These are phyloP conservation scores for Solanum bulbocastanum DNA, from an alignment of 257 asterid species.

Conservation along the genomic window DNA sequence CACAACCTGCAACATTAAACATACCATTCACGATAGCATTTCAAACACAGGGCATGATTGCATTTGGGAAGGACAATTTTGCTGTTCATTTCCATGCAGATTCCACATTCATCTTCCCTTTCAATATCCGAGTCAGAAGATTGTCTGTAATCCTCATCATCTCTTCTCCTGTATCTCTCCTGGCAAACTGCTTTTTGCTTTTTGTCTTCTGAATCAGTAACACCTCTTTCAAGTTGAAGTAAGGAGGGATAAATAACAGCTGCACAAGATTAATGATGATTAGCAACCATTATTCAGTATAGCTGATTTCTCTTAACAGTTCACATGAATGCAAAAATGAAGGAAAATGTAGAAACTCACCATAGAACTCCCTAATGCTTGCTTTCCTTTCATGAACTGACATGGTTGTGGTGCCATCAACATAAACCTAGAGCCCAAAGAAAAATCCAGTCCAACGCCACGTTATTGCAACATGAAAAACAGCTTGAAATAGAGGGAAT, in stretches of 20 bases:
- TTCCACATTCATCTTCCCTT: slow-evolving; percentile 95
- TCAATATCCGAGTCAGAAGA: slow-evolving; percentile 62
- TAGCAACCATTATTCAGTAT: neutral
- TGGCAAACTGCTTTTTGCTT: slow-evolving; percentile 64
- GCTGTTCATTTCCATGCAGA: slow-evolving; percentile 82
- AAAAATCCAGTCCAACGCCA: neutral
- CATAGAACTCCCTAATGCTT: slow-evolving; percentile 86
- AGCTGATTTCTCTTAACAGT: neutral
- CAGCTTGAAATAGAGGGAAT: neutral
- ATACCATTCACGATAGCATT: slow-evolving; percentile 95
- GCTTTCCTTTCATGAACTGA: slow-evolving; percentile 91
- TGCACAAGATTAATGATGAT: slow-evolving; percentile 24
- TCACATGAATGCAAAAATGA: neutral
- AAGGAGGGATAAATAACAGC: slow-evolving; percentile 91
- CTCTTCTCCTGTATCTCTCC: slow-evolving; percentile 77
- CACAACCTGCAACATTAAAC: neutral
- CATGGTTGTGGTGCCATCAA: slow-evolving; percentile 95
- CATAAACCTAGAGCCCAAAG: slow-evolving; percentile 57
- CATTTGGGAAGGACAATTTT: slow-evolving; percentile 88
- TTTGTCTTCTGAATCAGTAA: slow-evolving; percentile 76
- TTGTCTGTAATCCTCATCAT: slow-evolving; percentile 39
- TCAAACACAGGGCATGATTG: slow-evolving; percentile 77
- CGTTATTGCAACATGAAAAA: neutral
- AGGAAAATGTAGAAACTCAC: slow-evolving; percentile 22
- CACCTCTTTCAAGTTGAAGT: slow-evolving; percentile 79